phyloP scores from a whole-genome alignment of 495 filamentous ascomycete species.

The Neurospora pannonica region DNA sequence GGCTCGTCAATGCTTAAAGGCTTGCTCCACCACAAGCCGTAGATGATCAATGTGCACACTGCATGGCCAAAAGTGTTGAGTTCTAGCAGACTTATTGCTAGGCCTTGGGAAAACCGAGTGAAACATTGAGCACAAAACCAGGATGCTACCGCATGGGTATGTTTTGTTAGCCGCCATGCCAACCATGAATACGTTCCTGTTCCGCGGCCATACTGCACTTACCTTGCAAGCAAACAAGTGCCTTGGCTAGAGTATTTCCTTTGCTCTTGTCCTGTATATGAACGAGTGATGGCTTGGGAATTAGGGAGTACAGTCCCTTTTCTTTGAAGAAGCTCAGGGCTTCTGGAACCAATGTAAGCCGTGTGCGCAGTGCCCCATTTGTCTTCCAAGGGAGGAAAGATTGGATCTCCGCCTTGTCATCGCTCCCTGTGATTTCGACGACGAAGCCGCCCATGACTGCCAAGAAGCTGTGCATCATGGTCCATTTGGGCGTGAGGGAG shows the following conservation, averaged over 20 bases:
- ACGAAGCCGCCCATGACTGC: not conserved
- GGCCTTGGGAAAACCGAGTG: not conserved
- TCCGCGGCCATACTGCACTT: not conserved
- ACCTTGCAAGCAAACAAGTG: not conserved
- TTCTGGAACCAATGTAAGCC: not conserved
- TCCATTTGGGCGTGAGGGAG: not conserved
- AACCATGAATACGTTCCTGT: not conserved
- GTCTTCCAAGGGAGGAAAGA: not conserved
- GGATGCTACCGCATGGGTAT: not conserved
- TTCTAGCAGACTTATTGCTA: not conserved
- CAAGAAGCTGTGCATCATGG: not conserved
- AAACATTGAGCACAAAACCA: not conserved
- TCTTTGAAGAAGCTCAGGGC: not conserved
- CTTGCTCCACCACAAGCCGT: not conserved
- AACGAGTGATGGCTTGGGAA: not conserved
- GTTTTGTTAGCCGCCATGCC: not conserved
- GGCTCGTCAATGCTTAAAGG: not conserved
- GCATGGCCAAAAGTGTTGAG: not conserved
- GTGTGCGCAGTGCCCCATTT: not conserved
- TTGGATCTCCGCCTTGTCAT: not conserved
- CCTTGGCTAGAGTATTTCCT: not conserved
- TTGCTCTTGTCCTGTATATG: not conserved
- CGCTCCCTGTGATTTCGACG: not conserved
- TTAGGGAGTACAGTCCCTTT: not conserved
- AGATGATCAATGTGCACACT: not conserved